phyloP scores from a whole-genome alignment of 1,284 basidiomycete genomes.

The Ganoderma lingzhi region DNA sequence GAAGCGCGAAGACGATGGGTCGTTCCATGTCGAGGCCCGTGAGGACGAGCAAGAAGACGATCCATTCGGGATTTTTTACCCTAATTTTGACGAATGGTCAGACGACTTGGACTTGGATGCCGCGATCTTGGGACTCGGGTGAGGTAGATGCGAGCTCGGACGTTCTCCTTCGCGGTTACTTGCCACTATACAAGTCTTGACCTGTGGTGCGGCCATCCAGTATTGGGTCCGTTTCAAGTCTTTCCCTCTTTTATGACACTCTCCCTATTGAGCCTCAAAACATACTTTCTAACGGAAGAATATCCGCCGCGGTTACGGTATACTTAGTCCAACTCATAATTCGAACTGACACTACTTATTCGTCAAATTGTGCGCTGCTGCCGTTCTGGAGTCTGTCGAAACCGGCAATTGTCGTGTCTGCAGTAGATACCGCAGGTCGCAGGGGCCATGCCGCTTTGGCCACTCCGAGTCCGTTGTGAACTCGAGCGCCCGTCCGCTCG shows the following conservation, averaged over 20 bases:
- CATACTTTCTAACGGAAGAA: background rate
- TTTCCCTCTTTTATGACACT: background rate
- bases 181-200: background rate
- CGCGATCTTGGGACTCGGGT: background rate
- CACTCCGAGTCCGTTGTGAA: no score
- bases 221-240: background rate
- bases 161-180: background rate
- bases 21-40: background rate
- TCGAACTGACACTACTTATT: background rate
- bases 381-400: no score
- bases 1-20: background rate
- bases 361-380: no score
- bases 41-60: background rate
- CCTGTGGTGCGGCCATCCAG: background rate
- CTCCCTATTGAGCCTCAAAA: background rate
- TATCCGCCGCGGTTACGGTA: background rate
- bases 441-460: no score
- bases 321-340: background rate
- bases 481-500: background rate
- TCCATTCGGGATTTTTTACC: background rate
- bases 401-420: no score
- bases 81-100: background rate
- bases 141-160: background rate
- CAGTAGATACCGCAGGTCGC: no score
- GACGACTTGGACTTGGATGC: background rate